Evolutionary conservation across 73 alveolate genomes (phyloP).

Genomic region (Paramecium octaurelia): DNA sequence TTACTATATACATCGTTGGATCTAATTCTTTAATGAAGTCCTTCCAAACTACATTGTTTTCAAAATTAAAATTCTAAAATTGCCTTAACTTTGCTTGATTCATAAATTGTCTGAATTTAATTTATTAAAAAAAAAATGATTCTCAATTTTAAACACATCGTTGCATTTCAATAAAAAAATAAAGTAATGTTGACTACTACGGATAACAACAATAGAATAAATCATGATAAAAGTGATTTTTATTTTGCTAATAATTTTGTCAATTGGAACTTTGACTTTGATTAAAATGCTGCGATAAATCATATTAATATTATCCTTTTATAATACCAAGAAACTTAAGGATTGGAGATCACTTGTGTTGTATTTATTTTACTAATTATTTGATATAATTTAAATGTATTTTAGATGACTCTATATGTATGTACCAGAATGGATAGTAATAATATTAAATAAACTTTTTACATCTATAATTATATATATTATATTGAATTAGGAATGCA

Average conservation of each 20-base stretch:
- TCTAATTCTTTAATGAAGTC: neutral
- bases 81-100: neutral
- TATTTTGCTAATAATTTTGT: too few species aligned
- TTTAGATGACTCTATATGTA: neutral
- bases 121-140: neutral
- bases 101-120: neutral
- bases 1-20: neutral
- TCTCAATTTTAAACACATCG: neutral
- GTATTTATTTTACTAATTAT: too few species aligned
- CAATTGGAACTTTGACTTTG: neutral
- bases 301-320: too few species aligned
- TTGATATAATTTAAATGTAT: neutral
- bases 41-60: conserved; percentile 18
- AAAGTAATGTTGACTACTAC: neutral
- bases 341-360: too few species aligned
- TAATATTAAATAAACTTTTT: too few species aligned
- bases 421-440: too few species aligned
- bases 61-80: conserved; percentile 22
- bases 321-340: too few species aligned
- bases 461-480: neutral
- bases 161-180: too few species aligned
- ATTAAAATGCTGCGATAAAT: neutral
- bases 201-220: neutral
- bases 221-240: too few species aligned
- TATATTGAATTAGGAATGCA: neutral